Base-by-base conservation (phyloP, 78 protist genomes). In the Dictyostelium brefeldianum region DNA sequence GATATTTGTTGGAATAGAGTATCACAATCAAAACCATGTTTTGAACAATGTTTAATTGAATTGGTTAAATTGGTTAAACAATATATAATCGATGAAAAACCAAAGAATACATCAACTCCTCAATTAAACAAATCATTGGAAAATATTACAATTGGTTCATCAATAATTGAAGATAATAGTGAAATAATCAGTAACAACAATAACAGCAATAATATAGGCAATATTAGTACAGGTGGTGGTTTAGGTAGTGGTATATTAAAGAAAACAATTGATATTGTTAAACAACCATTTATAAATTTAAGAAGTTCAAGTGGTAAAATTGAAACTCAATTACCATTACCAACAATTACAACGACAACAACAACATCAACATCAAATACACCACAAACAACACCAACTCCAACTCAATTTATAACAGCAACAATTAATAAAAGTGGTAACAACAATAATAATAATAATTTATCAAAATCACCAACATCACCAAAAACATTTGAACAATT, bases 11-110 rank as follows among this genome's bases (percentile, higher is more conserved):
- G 43, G 51, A 8, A 31, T 7, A 29, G 78, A 29, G 74, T 53
- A 12, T 50, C 67, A 4, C 79, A 87, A 20, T 17, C 25, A 18
- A 25, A 48, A 77, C 75, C 83, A 18, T 87, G 93, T 51, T 77
- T 87, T 36, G 93, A 87, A 31, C 93, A 75, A 29, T 87, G 93
- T 65, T 74, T 87, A 22, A 18, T 48, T 4, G 80, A 47, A 65
- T 36, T 87, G 6, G 83, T 87, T 31, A 25, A 18, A 41, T n/a
- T 80, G 57, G 56, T 62, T 56, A 62, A 80, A 46, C 29, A 62
- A 46, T 46, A 27, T 25, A 43, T 80, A 41, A 22, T 62, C 9
- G 87, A 62, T 22, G 27, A 83, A 70, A 57, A 70, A 83, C 50
- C 43, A 83, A 22, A 83, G 27, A 56, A 36, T n/a, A 46, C 36